phyloP scores from a whole-genome alignment of 2,329 filamentous ascomycete genomes.

The Ilyonectria destructans region DNA sequence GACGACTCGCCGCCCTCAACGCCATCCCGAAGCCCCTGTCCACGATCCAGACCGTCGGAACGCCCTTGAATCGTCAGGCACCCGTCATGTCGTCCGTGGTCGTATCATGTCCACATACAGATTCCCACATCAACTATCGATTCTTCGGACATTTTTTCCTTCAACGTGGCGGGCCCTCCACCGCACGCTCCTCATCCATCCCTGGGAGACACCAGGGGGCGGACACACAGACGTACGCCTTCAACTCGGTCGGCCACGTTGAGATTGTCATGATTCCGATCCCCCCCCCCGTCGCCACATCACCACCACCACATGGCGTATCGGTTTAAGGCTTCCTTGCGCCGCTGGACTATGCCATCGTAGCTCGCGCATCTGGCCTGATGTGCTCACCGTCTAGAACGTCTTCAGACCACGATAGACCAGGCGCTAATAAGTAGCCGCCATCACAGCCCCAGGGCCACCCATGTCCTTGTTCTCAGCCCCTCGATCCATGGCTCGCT shows the following conservation, averaged over 20 bases:
- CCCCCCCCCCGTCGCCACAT: slow-evolving; percentile 10
- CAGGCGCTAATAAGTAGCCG: slow-evolving; percentile 13
- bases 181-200: no score
- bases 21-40: slow-evolving; percentile 2
- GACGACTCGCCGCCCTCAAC: not conserved
- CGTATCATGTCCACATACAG: slow-evolving; percentile 10
- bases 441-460: not conserved
- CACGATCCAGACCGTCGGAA: not conserved
- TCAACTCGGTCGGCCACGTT: not conserved
- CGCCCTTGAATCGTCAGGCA: not conserved
- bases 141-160: slow-evolving; percentile 18
- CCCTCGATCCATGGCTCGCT: slow-evolving; percentile 9
- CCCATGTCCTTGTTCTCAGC: slow-evolving; percentile 6
- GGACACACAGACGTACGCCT: not conserved
- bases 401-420: slow-evolving; percentile 8
- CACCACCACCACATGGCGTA: slow-evolving; percentile 4
- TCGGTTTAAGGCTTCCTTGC: slow-evolving; percentile 6
- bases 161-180: not conserved
- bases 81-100: slow-evolving; percentile 15
- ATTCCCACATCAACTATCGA: slow-evolving; percentile 22
- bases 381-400: slow-evolving; percentile 24
- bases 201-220: not conserved
- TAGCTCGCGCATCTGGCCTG: slow-evolving; percentile 16
- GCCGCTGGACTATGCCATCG: slow-evolving; percentile 3
- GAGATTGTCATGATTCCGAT: not conserved